A percentile compares a stretch with the other conserved stretches of the same genome.
phyloP scores from a whole-genome alignment of 805 yeast species.

The Nakazawaea anatomiae region DNA sequence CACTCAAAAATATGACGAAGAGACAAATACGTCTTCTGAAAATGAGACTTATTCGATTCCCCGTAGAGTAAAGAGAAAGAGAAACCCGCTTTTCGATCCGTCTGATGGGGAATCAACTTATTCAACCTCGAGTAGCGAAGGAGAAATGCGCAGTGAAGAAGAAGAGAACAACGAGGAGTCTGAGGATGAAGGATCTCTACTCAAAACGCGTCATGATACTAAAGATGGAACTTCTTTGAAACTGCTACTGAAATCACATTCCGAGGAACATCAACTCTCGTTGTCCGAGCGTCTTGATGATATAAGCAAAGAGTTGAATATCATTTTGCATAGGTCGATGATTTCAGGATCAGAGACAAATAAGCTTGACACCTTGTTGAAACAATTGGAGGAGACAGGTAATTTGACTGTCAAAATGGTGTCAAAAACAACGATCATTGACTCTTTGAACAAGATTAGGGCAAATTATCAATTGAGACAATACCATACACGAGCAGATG shows the following conservation, averaged over 20 bases:
- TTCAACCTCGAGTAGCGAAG: too few relatives aligned
- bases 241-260: background rate
- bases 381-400: background rate
- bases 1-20: too few relatives aligned
- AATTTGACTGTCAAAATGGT: background rate
- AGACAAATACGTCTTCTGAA: background rate
- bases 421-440: constrained; percentile 1
- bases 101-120: background rate
- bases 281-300: background rate
- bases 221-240: background rate
- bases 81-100: background rate
- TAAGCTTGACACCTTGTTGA: background rate
- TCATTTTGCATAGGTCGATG: background rate
- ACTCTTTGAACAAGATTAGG: background rate
- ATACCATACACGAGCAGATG: background rate
- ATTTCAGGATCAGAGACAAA: background rate
- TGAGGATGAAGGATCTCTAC: background rate
- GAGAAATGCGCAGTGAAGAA: background rate
- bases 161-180: background rate
- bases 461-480: background rate
- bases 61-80: background rate
- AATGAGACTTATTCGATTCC: background rate
- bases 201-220: background rate
- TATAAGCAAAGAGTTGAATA: background rate
- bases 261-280: background rate